Base-by-base conservation (phyloP, 371 early-diverging fungal species). In the Lichtheimia ornata region DNA sequence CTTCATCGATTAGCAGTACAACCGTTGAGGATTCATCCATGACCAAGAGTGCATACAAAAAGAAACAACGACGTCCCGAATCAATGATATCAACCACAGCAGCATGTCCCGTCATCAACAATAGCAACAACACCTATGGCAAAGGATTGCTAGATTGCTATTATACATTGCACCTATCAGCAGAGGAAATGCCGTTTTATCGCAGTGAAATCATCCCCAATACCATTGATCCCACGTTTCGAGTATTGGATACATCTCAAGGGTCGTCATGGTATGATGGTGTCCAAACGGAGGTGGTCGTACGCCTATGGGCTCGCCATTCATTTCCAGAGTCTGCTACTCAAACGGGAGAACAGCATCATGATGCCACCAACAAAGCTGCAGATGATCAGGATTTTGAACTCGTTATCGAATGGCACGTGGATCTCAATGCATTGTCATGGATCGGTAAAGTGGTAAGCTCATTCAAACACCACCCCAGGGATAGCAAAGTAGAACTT, bases 391-490 rank as follows among this genome's bases (percentile, higher is more conserved):
- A 47, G n/a, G 67, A 64, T 17, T 79, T 65, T 45, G 71, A 59
- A n/a, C 51, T 74, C 3, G 54, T 85, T 28, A 45, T 83, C 6
- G 82, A 85, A 50, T 85, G 85, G 85, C 70, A 73, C 12, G 56
- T 82, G 5, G 82, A 82, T 35, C 65, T 85, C 51, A 79, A 81
- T 56, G 70, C 72, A 17, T 63, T 85, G 24, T 50, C 71, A 14
- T 79, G 62, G 58, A 63, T 85, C 27, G 77, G 83, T 5, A 82
- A 80, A 58, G 70, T 65, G 52, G 79, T 69, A 79, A 62, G 64
- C 17, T 20, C 14, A 45, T 1, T 27, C 35, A 14, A 12, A 27
- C 4, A 42, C 7, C 22, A 15, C 24, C 20, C 14, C 4, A 18
- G 45, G 45, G 17, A 17, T 1, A 5, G 22, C 22, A 22, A 22